phyloP scores from a whole-genome alignment of 2,329 filamentous ascomycete species.

The Geosmithia morbida region DNA sequence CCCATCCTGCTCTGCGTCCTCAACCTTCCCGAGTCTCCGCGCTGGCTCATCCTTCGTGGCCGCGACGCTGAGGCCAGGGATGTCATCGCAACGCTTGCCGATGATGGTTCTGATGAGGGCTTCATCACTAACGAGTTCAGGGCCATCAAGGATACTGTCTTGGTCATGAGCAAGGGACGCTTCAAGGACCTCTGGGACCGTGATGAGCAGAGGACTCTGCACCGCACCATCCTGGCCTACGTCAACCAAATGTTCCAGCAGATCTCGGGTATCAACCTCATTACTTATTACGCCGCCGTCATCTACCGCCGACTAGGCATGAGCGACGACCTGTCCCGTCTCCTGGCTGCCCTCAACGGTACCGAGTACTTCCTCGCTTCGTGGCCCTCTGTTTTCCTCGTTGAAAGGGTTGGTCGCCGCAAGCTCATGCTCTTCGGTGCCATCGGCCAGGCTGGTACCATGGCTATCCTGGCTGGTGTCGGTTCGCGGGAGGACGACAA shows the following conservation, averaged over 20 bases:
- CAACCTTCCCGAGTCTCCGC: slow-evolving; percentile 37
- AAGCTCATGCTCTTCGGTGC: slow-evolving; percentile 60
- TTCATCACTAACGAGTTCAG: slow-evolving; percentile 43
- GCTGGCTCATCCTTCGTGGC: slow-evolving; percentile 30
- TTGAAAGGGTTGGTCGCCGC: slow-evolving; percentile 52
- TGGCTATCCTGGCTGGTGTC: slow-evolving; percentile 47
- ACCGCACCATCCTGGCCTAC: slow-evolving; percentile 44
- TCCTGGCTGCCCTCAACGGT: slow-evolving; percentile 29
- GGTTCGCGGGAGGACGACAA: slow-evolving; percentile 33
- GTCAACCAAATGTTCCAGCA: slow-evolving; percentile 52
- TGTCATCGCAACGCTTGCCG: slow-evolving; percentile 38
- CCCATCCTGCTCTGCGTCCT: slow-evolving; percentile 39
- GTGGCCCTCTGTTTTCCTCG: slow-evolving; percentile 44
- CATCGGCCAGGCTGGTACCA: slow-evolving; percentile 43
- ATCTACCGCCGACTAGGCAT: slow-evolving; percentile 43
- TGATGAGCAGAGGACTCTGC: slow-evolving; percentile 40
- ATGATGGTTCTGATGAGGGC: slow-evolving; percentile 36
- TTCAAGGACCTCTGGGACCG: slow-evolving; percentile 44
- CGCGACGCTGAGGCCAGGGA: slow-evolving; percentile 29
- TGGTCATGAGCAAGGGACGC: slow-evolving; percentile 49
- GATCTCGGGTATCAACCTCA: slow-evolving; percentile 46
- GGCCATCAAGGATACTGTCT: slow-evolving; percentile 51
- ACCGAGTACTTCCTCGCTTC: slow-evolving; percentile 47
- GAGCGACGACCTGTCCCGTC: slow-evolving; percentile 37
- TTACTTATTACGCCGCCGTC: slow-evolving; percentile 46